Evolutionary conservation across 345 rosid species (phyloP), one percentile per base, ranked within the genome.

Genomic region (Salix koriyanagi): DNA sequence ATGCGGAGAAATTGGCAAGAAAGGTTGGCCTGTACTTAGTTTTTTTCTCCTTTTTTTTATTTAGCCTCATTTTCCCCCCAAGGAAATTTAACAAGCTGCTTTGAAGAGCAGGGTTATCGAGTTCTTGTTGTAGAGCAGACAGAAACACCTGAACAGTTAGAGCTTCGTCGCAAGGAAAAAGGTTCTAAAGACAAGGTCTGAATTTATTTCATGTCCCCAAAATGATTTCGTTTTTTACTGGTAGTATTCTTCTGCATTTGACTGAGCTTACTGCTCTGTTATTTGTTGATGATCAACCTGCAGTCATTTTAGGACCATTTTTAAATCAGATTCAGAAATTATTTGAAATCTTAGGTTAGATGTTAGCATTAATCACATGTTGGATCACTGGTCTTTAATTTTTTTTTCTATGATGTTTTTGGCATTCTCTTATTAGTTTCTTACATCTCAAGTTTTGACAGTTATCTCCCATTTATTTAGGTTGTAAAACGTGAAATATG

Each of bases 401-500:
- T n/a, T 9, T 44, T 32, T n/a, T 34, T 67, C 36, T 10, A 44
- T 36, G 37, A 65, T 42, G 7, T 34, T 39, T 62, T 73, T 10
- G 65, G 21, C 4, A 37, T 48, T 61, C 58, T 48, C 6, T 34
- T 75, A 11, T 16, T 28, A 60, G 42, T 37, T 36, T 69, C 12
- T 76, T 67, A 48, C 66, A 32, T 41, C 34, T 46, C n/a, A 61
- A 62, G 26, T 13, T 56, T 56, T 86, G 82, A 84, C 74, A 70
- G 18, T 16, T 28, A 67, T 37, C 61, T 61, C 78, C 42, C 61
- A 30, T 85, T 46, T 76, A 69, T 90, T 42, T 84, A 96, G 99
- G 99, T 96, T 75, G 98, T 96, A 79, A 96, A 90, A 86, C 99
- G 98, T 34, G 99, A 96, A 88, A 76, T 93, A 80, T 96, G 98